Conservation (phyloP, 2,329 filamentous ascomycete species). For the Fusarium nisikadoi region DNA sequence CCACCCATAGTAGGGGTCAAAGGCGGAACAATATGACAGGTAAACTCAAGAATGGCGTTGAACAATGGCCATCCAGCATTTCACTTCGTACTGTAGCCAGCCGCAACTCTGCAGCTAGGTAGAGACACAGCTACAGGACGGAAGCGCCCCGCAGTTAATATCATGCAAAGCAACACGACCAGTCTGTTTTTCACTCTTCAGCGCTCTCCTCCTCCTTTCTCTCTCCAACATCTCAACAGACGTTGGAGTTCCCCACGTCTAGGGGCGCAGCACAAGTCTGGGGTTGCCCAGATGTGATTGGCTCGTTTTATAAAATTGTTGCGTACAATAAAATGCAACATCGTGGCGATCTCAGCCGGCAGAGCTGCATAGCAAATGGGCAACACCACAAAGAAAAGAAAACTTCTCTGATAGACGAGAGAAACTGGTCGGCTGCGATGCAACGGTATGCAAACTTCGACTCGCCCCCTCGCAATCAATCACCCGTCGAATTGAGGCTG, state of each 20-base stretch:
- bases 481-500: slow-evolving; percentile 10
- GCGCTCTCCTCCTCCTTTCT: neutral
- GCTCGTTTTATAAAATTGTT: slow-evolving; percentile 7
- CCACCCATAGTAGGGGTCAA: neutral
- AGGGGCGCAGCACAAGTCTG: slow-evolving; percentile 17
- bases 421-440: slow-evolving; percentile 33
- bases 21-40: slow-evolving; percentile 20
- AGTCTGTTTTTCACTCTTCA: slow-evolving; percentile 5
- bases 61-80: slow-evolving; percentile 9
- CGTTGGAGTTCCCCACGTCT: slow-evolving; percentile 17
- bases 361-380: slow-evolving; percentile 18
- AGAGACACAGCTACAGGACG: slow-evolving; percentile 9
- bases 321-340: slow-evolving; percentile 23
- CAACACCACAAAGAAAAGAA: slow-evolving; percentile 5
- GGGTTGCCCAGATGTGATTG: slow-evolving; percentile 12
- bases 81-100: neutral
- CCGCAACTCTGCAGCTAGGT: neutral
- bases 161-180: slow-evolving; percentile 9
- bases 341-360: slow-evolving; percentile 26
- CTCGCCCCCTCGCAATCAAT: slow-evolving; percentile 19
- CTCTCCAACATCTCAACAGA: neutral
- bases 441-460: slow-evolving; percentile 24
- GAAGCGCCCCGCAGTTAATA: slow-evolving; percentile 7
- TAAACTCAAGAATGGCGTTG: slow-evolving; percentile 17
- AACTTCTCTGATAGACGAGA: slow-evolving; percentile 10